These are phyloP conservation scores for Ilex aquifolium DNA, from an alignment of 257 asterid genomes.

Conservation along the genomic window DNA sequence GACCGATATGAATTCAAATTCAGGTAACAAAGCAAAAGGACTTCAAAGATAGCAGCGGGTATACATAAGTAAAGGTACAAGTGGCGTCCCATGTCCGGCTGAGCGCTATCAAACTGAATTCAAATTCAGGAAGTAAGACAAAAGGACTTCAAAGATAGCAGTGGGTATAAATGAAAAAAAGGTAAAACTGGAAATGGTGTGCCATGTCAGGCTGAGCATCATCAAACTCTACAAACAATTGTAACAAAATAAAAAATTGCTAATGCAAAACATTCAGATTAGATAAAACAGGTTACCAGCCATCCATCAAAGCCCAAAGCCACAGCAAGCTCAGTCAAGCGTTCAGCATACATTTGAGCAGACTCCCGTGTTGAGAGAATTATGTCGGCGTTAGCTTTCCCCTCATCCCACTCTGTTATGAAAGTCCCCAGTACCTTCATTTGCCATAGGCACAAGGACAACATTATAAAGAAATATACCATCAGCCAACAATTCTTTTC, in stretches of 20 bases:
- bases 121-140: no score
- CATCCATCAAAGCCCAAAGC: constrained; percentile 95
- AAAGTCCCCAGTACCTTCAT: constrained; percentile 80
- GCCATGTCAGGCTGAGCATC: no score
- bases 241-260: no score
- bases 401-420: constrained; percentile 92
- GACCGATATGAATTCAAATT: no score
- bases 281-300: constrained; percentile 57
- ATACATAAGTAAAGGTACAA: no score
- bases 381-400: constrained; percentile 48
- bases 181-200: no score
- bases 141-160: no score
- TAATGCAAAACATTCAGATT: background rate
- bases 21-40: no score
- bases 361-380: constrained; percentile 62
- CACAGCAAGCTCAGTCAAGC: constrained; percentile 77
- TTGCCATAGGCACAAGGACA: background rate
- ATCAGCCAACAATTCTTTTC: background rate
- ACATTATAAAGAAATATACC: background rate
- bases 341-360: constrained; percentile 73
- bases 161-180: no score
- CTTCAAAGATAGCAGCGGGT: no score
- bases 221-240: background rate
- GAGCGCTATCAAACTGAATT: no score
- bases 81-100: no score